phyloP scores from a whole-genome alignment of 306 rosid genomes.

The Rosa lucieae region DNA sequence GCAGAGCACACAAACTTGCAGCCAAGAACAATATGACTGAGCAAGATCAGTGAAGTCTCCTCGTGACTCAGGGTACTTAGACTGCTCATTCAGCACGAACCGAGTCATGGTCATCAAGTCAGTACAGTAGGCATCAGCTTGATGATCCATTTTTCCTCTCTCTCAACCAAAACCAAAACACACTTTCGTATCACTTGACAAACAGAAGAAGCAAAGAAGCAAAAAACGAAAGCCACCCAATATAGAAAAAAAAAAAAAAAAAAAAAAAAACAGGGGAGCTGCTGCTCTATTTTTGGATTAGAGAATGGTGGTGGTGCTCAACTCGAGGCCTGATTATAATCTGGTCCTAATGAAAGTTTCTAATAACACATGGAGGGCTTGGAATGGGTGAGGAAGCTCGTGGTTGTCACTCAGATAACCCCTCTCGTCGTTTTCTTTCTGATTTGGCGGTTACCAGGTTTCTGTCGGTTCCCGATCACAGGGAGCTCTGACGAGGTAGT shows the following conservation, averaged over 20 bases:
- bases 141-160: slow-evolving; percentile 60
- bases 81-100: slow-evolving; percentile 85
- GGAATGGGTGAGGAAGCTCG: slow-evolving; percentile 28
- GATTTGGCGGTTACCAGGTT: slow-evolving; percentile 33
- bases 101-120: slow-evolving; percentile 96
- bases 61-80: slow-evolving; percentile 79
- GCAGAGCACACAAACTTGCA: slow-evolving; percentile 95
- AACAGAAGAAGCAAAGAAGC: background rate
- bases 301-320: slow-evolving; percentile 21
- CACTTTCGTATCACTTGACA: background rate
- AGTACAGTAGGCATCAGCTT: slow-evolving; percentile 80
- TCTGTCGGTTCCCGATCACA: background rate
- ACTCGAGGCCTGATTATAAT: slow-evolving; percentile 32
- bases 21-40: slow-evolving; percentile 92
- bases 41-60: slow-evolving; percentile 92
- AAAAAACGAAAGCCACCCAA: no score
- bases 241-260: background rate
- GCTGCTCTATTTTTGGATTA: background rate
- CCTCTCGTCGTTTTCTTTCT: slow-evolving; percentile 35
- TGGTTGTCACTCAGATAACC: slow-evolving; percentile 47
- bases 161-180: background rate
- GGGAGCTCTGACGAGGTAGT: background rate
- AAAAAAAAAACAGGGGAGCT: background rate
- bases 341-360: slow-evolving; percentile 6
- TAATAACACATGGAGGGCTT: slow-evolving; percentile 47